Evolutionary conservation across 768 basidiomycete species (phyloP).

Genomic region (Pulveroboletus ravenelii): DNA sequence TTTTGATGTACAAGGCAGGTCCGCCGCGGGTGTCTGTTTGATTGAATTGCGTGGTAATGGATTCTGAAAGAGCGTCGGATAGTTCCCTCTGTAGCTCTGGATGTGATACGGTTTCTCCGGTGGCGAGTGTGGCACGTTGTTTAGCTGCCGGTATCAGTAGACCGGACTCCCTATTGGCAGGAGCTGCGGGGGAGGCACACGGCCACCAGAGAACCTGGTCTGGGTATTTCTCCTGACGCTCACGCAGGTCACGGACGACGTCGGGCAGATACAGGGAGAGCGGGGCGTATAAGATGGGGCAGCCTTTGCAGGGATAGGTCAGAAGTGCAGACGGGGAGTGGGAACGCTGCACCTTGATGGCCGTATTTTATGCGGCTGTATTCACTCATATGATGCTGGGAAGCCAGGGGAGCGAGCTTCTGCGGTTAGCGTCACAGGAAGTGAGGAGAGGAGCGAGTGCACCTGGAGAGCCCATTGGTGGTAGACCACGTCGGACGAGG

Average conservation of each 20-base stretch:
- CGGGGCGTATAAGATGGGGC: slow-evolving; percentile 54
- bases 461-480: slow-evolving; percentile 23
- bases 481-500: background rate
- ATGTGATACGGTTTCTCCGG: slow-evolving; percentile 10
- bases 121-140: slow-evolving; percentile 22
- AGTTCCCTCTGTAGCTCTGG: slow-evolving; percentile 46
- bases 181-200: slow-evolving; percentile 13
- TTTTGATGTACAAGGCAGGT: slow-evolving; percentile 43
- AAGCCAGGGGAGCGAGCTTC: slow-evolving; percentile 56
- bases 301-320: slow-evolving; percentile 37
- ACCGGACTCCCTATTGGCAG: background rate
- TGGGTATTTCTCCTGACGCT: slow-evolving; percentile 42
- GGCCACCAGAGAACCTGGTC: slow-evolving; percentile 48
- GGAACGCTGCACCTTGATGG: slow-evolving; percentile 23
- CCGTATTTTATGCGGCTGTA: slow-evolving; percentile 72
- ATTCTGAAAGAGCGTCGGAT: slow-evolving; percentile 50
- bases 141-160: slow-evolving; percentile 18
- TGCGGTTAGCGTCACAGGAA: background rate
- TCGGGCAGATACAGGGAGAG: slow-evolving; percentile 60
- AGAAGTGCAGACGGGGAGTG: background rate
- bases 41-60: slow-evolving; percentile 19
- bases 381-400: slow-evolving; percentile 69
- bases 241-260: slow-evolving; percentile 48
- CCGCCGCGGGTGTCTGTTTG: background rate
- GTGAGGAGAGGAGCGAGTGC: background rate